Conservation (phyloP, 805 yeast species). For the Blastobotrys terrestris region DNA sequence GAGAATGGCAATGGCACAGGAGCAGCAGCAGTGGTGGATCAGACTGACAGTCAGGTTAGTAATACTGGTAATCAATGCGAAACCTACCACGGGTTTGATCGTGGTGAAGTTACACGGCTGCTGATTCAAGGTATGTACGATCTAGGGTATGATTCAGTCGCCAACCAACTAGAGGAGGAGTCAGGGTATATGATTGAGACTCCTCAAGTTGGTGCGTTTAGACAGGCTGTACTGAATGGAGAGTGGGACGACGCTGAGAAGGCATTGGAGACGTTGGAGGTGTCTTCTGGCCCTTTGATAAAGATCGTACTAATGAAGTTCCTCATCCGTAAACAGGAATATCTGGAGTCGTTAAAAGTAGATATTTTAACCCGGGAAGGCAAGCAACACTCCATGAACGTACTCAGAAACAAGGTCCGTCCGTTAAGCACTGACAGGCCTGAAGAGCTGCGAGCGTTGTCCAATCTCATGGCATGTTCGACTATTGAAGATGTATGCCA, state of each 20-base stretch:
- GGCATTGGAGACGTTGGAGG: constrained; percentile 22
- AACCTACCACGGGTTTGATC: constrained; percentile 25
- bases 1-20: neutral
- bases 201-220: constrained; percentile 36
- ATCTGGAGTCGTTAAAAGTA: constrained; percentile 36
- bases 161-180: constrained; percentile 37
- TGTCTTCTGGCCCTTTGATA: neutral
- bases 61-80: neutral
- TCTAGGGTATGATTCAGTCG: constrained; percentile 40
- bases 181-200: constrained; percentile 34
- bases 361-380: constrained; percentile 19
- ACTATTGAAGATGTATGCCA: constrained; percentile 26
- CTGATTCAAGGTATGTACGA: constrained; percentile 46
- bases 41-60: neutral
- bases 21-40: neutral
- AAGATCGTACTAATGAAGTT: constrained; percentile 23
- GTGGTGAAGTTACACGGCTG: constrained; percentile 40
- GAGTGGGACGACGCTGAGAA: constrained; percentile 36
- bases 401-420: constrained; percentile 35
- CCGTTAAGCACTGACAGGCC: constrained; percentile 21
- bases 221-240: constrained; percentile 37
- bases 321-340: constrained; percentile 37
- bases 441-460: constrained; percentile 26
- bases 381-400: constrained; percentile 32
- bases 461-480: constrained; percentile 26